These are phyloP conservation scores for Clarireedia monteithiana DNA, from an alignment of 2,329 filamentous ascomycete genomes.

Conservation along the genomic window DNA sequence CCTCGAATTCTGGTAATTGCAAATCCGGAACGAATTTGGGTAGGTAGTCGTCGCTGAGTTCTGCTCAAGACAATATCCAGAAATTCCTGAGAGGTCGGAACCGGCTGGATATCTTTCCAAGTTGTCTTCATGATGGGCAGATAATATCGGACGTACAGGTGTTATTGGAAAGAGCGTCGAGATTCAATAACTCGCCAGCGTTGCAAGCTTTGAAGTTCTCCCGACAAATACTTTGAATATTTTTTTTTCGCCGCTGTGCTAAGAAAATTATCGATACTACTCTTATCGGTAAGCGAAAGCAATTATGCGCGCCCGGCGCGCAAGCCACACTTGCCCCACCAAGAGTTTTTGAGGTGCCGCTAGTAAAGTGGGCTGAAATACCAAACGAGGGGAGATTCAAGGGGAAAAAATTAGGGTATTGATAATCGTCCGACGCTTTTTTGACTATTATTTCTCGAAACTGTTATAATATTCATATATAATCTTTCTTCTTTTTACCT, in stretches of 20 bases:
- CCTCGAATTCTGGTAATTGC: slow-evolving; percentile 86
- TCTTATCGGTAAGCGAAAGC: slow-evolving; percentile 10
- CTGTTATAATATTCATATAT: no score
- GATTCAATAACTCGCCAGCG: slow-evolving; percentile 2
- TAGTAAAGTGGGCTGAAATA: no score
- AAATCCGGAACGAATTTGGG: slow-evolving; percentile 92
- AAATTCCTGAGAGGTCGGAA: slow-evolving; percentile 91
- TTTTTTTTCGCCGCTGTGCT: slow-evolving; percentile 6
- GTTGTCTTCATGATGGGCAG: slow-evolving; percentile 49
- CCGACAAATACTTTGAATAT: slow-evolving; percentile 11
- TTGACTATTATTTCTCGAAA: no score
- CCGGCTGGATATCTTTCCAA: slow-evolving; percentile 75
- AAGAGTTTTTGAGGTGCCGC: no score
- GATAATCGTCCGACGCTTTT: no score
- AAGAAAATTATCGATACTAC: slow-evolving; percentile 3
- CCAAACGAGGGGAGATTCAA: no score
- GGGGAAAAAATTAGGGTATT: no score
- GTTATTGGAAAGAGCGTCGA: background rate
- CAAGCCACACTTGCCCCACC: no score
- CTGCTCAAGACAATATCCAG: slow-evolving; percentile 93
- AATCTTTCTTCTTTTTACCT: no score
- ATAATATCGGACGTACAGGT: slow-evolving; percentile 1
- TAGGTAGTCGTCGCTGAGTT: slow-evolving; percentile 87
- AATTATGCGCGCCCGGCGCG: background rate
- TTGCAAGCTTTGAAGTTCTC: slow-evolving; percentile 4